Evolutionary conservation across 495 filamentous ascomycete species (phyloP).

Genomic region (Tuber umbilicatum): DNA sequence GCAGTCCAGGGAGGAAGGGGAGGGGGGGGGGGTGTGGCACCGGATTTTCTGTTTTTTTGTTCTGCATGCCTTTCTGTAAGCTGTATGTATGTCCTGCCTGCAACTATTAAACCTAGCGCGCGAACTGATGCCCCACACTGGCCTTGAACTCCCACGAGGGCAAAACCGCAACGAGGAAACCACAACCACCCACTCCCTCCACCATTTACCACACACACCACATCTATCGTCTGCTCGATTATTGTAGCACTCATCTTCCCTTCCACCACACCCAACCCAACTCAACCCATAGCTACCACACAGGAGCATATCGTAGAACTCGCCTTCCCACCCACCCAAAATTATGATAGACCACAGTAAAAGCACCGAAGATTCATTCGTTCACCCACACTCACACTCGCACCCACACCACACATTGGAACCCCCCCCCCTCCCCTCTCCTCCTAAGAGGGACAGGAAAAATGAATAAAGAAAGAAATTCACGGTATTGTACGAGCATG

Average conservation of each 20-base stretch:
- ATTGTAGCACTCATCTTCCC: not conserved
- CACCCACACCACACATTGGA: not conserved
- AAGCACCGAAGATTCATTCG: not conserved
- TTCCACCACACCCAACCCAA: not conserved
- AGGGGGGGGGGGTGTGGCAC: constrained; percentile 34
- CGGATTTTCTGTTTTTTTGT: constrained; percentile 34
- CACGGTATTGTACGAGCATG: not conserved
- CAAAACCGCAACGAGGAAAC: constrained; percentile 34
- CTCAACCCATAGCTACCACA: not conserved
- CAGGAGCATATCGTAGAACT: not conserved
- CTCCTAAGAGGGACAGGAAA: not conserved
- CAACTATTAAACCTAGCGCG: constrained; percentile 35
- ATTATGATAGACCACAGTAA: not conserved
- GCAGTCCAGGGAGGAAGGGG: constrained; percentile 39
- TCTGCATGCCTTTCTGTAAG: constrained; percentile 38
- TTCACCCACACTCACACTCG: not conserved
- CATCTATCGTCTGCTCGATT: not conserved
- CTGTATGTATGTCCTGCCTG: constrained; percentile 40
- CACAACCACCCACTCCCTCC: constrained; percentile 12
- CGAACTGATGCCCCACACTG: constrained; percentile 39
- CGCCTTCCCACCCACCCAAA: not conserved
- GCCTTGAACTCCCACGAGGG: constrained; percentile 36
- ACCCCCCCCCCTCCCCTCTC: constrained; percentile 16
- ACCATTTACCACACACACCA: constrained; percentile 1
- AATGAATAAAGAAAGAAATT: not conserved